A percentile compares a stretch with the other conserved stretches of the same genome.
These are phyloP conservation scores for Mycena vitilis DNA, from an alignment of 768 basidiomycete species.

Conservation along the genomic window DNA sequence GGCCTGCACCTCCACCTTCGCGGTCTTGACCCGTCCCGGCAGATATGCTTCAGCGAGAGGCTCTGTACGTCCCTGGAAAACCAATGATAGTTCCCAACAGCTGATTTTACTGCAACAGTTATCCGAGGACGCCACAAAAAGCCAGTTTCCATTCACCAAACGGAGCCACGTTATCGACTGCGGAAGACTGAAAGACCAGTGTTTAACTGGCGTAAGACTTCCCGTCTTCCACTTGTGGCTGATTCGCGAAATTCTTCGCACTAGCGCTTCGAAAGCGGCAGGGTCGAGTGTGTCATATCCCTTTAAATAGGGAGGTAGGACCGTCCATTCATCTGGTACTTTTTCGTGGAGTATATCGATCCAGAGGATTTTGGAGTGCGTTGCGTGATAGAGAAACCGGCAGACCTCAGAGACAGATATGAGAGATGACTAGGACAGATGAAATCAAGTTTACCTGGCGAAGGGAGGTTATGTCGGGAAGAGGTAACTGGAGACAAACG, in stretches of 20 bases:
- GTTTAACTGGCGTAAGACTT: background rate
- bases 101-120: slow-evolving; percentile 18
- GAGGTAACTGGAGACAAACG: slow-evolving; percentile 7
- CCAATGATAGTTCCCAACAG: slow-evolving; percentile 27
- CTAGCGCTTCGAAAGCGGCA: too few relatives aligned
- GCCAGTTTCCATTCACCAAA: slow-evolving; percentile 25
- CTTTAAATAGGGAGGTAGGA: too few relatives aligned
- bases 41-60: slow-evolving; percentile 30
- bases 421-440: background rate
- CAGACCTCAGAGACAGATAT: background rate
- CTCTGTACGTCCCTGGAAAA: slow-evolving; percentile 12
- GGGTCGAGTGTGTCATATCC: too few relatives aligned
- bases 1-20: slow-evolving; percentile 17
- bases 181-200: slow-evolving; percentile 8
- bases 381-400: background rate
- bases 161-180: slow-evolving; percentile 35
- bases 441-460: background rate
- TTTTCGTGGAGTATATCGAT: too few relatives aligned
- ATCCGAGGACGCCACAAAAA: slow-evolving; percentile 33
- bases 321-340: too few relatives aligned
- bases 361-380: slow-evolving; percentile 6
- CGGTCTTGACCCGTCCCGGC: slow-evolving; percentile 23
- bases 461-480: slow-evolving; percentile 2
- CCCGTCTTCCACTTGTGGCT: background rate
- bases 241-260: background rate